Percentiles rank a stretch among this genome's conserved stretches.
Evolutionary conservation across 108 stramenopile genomes (phyloP).

Genomic region (Pseudonitzschia pungens): DNA sequence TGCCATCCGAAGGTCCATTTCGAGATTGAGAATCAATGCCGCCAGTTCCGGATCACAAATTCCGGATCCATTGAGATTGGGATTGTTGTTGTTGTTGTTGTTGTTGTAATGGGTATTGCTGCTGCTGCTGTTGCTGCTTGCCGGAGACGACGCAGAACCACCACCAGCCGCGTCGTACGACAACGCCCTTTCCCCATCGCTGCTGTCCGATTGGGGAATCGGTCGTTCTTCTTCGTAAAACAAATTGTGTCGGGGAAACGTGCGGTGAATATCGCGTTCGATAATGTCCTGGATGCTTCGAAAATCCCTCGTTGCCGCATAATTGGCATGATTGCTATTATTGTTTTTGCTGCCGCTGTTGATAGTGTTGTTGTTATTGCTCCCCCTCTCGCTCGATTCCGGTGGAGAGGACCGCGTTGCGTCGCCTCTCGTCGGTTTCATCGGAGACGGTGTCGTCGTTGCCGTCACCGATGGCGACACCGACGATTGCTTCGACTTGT

Average conservation of each 20-base stretch:
- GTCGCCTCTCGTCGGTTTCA: not conserved
- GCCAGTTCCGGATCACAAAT: conserved; percentile 34
- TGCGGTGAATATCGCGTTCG: conserved; percentile 87
- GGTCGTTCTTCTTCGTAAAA: conserved; percentile 56
- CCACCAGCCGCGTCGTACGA: not conserved
- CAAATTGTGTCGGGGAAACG: conserved; percentile 84
- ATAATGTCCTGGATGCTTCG: conserved; percentile 73
- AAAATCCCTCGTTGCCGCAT: conserved; percentile 30
- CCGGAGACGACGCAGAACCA: too few relatives aligned
- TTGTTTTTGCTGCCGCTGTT: too few relatives aligned
- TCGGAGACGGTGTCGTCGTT: not conserved
- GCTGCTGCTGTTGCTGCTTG: not conserved
- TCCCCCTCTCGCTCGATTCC: too few relatives aligned
- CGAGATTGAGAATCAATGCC: conserved; percentile 31
- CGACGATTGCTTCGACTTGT: not conserved
- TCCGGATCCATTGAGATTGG: too few relatives aligned
- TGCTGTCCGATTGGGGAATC: not conserved
- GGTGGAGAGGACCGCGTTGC: not conserved
- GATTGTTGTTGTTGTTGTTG: not conserved
- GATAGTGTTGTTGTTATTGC: too few relatives aligned
- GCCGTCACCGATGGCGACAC: not conserved
- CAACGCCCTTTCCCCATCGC: not conserved
- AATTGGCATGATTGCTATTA: too few relatives aligned
- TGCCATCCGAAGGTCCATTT: conserved; percentile 22
- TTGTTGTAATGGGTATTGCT: too few relatives aligned